These are phyloP conservation scores for Endocarpon pusillum DNA, from an alignment of 495 filamentous ascomycete genomes.

Conservation along the genomic window DNA sequence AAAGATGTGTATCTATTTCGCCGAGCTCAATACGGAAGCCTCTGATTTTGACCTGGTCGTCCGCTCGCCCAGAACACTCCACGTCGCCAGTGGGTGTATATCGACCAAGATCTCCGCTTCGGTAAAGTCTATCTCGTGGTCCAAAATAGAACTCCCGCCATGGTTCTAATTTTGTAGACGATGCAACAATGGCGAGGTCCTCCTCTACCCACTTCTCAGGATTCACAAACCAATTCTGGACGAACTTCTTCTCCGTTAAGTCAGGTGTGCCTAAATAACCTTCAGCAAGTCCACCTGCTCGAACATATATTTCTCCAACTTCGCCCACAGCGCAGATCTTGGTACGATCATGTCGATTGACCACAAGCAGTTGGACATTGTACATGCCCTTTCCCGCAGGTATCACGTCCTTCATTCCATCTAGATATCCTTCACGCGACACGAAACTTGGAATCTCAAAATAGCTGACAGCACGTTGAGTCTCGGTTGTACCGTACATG, in stretches of 20 bases:
- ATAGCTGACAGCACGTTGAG: constrained; percentile 71
- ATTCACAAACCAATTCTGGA: constrained; percentile 80
- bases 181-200: constrained; percentile 29
- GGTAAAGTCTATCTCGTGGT: constrained; percentile 72
- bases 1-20: constrained; percentile 79
- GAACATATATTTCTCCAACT: constrained; percentile 73
- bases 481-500: constrained; percentile 90
- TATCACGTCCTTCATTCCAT: constrained; percentile 60
- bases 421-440: constrained; percentile 48
- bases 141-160: constrained; percentile 75
- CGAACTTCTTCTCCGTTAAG: constrained; percentile 63
- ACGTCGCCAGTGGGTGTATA: constrained; percentile 60
- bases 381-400: constrained; percentile 82
- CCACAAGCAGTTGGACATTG: constrained; percentile 82
- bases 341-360: constrained; percentile 57
- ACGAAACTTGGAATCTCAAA: constrained; percentile 63
- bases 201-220: constrained; percentile 51
- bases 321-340: constrained; percentile 67
- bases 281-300: constrained; percentile 79
- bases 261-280: constrained; percentile 61
- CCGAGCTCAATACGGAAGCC: constrained; percentile 91
- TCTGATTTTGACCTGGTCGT: constrained; percentile 89
- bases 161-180: constrained; percentile 31
- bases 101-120: constrained; percentile 64
- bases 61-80: constrained; percentile 60